Percentiles rank a stretch among this genome's conserved stretches.
These are phyloP conservation scores for Pleurotus ostreatus DNA, from an alignment of 768 basidiomycete genomes.

Conservation along the genomic window DNA sequence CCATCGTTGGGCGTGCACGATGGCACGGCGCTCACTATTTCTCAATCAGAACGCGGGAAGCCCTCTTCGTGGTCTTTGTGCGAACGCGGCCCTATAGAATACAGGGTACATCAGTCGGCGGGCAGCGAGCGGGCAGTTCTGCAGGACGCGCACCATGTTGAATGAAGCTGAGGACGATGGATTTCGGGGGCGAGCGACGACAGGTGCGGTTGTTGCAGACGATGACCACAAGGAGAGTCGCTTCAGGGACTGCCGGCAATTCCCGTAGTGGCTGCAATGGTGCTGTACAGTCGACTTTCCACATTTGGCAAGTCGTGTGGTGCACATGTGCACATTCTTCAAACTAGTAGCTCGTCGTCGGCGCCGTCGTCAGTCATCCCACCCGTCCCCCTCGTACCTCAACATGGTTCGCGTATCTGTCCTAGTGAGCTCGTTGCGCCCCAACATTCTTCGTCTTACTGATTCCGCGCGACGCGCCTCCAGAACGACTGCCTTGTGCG, in stretches of 20 bases:
- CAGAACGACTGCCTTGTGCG: constrained; percentile 45
- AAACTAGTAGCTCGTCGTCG: background rate
- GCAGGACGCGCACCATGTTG: constrained; percentile 47
- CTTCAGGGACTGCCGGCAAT: constrained; percentile 19
- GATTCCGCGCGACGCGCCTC: background rate
- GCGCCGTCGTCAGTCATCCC: background rate
- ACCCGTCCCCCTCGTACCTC: constrained; percentile 10
- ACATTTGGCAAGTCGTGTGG: constrained; percentile 12
- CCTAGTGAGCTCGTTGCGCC: constrained; percentile 58
- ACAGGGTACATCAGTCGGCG: background rate
- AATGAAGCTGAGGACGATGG: background rate
- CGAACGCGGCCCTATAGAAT: constrained; percentile 88
- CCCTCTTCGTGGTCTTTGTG: constrained; percentile 99
- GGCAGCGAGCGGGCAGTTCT: too few relatives aligned
- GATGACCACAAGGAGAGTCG: constrained; percentile 3
- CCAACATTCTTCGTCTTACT: background rate
- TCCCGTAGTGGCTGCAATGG: constrained; percentile 38
- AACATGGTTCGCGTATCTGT: constrained; percentile 90
- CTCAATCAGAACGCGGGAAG: constrained; percentile 97
- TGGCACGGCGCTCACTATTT: constrained; percentile 73
- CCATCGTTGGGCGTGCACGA: too few relatives aligned
- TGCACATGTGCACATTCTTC: constrained; percentile 6
- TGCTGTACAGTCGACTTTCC: constrained; percentile 35
- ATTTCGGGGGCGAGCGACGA: background rate
- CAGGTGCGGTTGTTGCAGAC: background rate